A percentile compares a stretch with the other conserved stretches of the same genome.
phyloP scores from a whole-genome alignment of 805 yeast genomes.

The Ogataea allantospora region DNA sequence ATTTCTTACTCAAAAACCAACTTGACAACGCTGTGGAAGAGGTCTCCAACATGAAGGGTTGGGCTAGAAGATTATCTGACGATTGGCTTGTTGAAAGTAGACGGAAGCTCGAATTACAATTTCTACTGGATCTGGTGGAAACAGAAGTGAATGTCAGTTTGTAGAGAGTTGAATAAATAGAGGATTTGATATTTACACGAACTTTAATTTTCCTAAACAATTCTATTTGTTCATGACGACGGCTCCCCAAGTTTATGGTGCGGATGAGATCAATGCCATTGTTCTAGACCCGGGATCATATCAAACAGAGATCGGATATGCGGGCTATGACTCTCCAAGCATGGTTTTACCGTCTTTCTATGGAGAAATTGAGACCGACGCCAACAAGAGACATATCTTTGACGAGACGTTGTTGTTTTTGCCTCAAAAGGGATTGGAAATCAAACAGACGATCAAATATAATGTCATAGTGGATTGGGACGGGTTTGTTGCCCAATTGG shows the following conservation, averaged over 20 bases:
- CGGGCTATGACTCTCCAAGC: constrained; percentile 89
- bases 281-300: constrained; percentile 90
- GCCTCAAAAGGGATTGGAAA: constrained; percentile 51
- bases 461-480: constrained; percentile 83
- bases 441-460: constrained; percentile 59
- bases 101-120: constrained; percentile 84
- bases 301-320: constrained; percentile 81
- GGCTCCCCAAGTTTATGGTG: constrained; percentile 55
- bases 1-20: constrained; percentile 69
- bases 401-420: constrained; percentile 34
- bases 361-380: constrained; percentile 34
- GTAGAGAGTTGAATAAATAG: constrained; percentile 7
- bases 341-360: constrained; percentile 70
- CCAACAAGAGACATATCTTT: constrained; percentile 23
- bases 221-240: constrained; percentile 24
- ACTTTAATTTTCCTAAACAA: background rate
- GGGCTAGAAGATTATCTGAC: constrained; percentile 85
- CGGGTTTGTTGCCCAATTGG: constrained; percentile 72
- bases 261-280: constrained; percentile 86
- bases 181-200: background rate
- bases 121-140: constrained; percentile 67
- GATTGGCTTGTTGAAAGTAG: constrained; percentile 93
- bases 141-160: constrained; percentile 52
- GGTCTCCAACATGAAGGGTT: constrained; percentile 83
- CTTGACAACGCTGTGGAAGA: constrained; percentile 90